These are phyloP conservation scores for Suillus plorans DNA, from an alignment of 768 basidiomycete genomes.

Conservation along the genomic window DNA sequence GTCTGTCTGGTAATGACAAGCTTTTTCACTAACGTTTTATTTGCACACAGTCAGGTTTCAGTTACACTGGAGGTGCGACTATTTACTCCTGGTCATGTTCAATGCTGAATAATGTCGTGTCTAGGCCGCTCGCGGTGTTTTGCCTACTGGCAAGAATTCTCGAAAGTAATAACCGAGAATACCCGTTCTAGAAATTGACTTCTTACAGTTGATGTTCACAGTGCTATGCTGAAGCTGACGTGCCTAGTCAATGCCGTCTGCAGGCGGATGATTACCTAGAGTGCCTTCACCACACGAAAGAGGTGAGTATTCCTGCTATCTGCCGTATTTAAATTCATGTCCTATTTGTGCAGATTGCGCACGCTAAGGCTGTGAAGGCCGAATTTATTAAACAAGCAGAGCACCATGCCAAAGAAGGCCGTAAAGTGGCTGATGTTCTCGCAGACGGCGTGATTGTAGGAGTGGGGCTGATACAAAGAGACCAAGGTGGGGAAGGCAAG, in stretches of 20 bases:
- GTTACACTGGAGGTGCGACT: slow-evolving; percentile 57
- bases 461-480: slow-evolving; percentile 71
- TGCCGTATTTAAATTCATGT: slow-evolving; percentile 1
- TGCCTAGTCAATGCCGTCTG: slow-evolving; percentile 66
- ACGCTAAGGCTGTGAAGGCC: slow-evolving; percentile 68
- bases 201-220: slow-evolving; percentile 29
- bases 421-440: slow-evolving; percentile 68
- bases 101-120: neutral
- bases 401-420: slow-evolving; percentile 64
- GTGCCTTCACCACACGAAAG: slow-evolving; percentile 86
- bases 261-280: slow-evolving; percentile 87
- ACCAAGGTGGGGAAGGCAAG: slow-evolving; percentile 24
- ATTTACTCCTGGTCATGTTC: neutral
- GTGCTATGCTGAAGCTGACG: slow-evolving; percentile 86
- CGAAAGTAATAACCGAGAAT: slow-evolving; percentile 46
- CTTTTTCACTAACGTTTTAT: slow-evolving; percentile 14
- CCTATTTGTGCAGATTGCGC: slow-evolving; percentile 44
- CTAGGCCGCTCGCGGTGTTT: slow-evolving; percentile 85
- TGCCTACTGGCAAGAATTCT: slow-evolving; percentile 89
- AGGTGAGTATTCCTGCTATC: slow-evolving; percentile 52
- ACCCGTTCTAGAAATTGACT: neutral
- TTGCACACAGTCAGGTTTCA: slow-evolving; percentile 56
- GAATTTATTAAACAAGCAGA: slow-evolving; percentile 70
- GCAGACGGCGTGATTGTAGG: slow-evolving; percentile 75
- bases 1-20: neutral